These are phyloP conservation scores for Nitzschia inconspicua DNA, from an alignment of 108 stramenopile genomes.

Conservation along the genomic window DNA sequence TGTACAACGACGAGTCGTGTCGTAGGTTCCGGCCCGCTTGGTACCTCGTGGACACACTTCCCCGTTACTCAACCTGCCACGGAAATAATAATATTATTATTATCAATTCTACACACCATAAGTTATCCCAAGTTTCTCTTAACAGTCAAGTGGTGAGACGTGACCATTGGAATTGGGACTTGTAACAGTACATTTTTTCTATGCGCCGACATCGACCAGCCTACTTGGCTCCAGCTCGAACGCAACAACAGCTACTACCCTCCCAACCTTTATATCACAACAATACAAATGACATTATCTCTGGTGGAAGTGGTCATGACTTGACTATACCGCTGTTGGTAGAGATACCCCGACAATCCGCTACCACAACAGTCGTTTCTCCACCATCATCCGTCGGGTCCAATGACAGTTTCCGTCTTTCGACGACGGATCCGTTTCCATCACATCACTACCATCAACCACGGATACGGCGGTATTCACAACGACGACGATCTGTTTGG, in stretches of 20 bases:
- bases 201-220: constrained; percentile 35
- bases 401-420: not conserved
- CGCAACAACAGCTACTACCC: not conserved
- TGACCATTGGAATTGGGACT: too few species aligned
- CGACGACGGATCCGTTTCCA: not conserved
- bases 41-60: too few species aligned
- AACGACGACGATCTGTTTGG: not conserved
- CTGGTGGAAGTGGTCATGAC: too few species aligned
- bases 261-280: not conserved
- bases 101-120: too few species aligned
- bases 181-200: too few species aligned
- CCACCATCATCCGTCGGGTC: constrained; percentile 16
- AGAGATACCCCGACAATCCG: constrained; percentile 12
- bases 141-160: too few species aligned
- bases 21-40: too few species aligned
- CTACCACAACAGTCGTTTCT: not conserved
- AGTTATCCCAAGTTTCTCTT: too few species aligned
- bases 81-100: too few species aligned
- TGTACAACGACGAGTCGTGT: too few species aligned
- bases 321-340: constrained; percentile 25
- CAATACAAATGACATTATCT: not conserved
- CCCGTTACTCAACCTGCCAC: too few species aligned
- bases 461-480: not conserved
- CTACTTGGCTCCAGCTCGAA: constrained; percentile 31
- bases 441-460: not conserved